Evolutionary conservation across 2,329 filamentous ascomycete genomes (phyloP), one percentile per base, ranked within the genome.

Genomic region (Apiospora pterosperma): DNA sequence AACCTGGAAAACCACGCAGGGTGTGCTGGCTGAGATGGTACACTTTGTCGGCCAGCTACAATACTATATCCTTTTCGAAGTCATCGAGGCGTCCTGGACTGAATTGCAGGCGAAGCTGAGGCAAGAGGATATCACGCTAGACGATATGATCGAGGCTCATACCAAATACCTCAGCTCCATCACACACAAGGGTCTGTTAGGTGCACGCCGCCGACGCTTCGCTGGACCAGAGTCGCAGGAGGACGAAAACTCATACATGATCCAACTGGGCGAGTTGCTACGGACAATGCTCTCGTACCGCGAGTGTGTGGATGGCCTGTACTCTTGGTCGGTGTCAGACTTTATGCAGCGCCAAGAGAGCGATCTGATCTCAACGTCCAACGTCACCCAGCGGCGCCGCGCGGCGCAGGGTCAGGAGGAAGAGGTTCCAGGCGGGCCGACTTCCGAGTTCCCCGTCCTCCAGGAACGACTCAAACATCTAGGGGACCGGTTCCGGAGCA

Each of bases 21-120:
- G 94, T 65, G 89, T 90, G 21, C 88, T 98, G 41, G 94, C 95
- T 14, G 96, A 99, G 78, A 99, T 99, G 96, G 92, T 98, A 19
- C 96, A 99, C 76, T 98, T 99, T 74, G 90, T 98, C 73, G 93
- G 93, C 68, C 96, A 99, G 78, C 85, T 99, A 16, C 96, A 99
- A 77, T 97, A 98, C 80, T 99, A 99, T 77, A 97, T 99, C 70
- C 84, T 99, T 11, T 99, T 98, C 74, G 96, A 99, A 77, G 96
- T 99, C 70, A 98, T 99, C 71, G 96, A 99, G 77, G 91, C 92
- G 39, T 96, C 92, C 60, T 99, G 96, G 96, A 92, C 92, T 67
- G 91, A 95, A 74, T 85, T 99, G 2, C 92, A 97, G 76, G 86
- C 88, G 34, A 90, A 91, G 36, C 90, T 98, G 67, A 88, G 86